Percentiles rank a stretch among this genome's conserved stretches.
Evolutionary conservation across 2,329 filamentous ascomycete genomes (phyloP).

Genomic region (Pezicula carpinea): DNA sequence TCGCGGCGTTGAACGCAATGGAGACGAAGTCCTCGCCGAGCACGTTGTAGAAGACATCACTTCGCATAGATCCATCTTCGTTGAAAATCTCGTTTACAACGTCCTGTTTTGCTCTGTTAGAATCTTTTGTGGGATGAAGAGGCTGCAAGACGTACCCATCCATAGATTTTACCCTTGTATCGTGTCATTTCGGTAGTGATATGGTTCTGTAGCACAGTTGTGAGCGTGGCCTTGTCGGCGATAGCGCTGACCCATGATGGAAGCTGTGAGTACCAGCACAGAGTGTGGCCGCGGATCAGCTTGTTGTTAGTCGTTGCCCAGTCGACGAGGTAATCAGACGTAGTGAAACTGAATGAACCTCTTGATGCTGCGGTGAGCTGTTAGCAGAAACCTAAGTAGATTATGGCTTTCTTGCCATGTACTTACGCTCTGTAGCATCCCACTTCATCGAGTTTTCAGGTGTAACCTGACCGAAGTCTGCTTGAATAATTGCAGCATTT

Average conservation of each 20-base stretch:
- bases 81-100: slow-evolving; percentile 63
- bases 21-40: slow-evolving; percentile 66
- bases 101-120: slow-evolving; percentile 38
- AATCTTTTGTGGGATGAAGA: slow-evolving; percentile 47
- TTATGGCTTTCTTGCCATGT: neutral
- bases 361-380: slow-evolving; percentile 22
- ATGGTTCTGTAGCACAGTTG: slow-evolving; percentile 53
- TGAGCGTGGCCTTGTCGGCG: slow-evolving; percentile 46
- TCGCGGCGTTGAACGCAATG: slow-evolving; percentile 66
- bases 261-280: slow-evolving; percentile 49
- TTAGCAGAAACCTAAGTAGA: no score
- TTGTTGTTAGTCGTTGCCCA: slow-evolving; percentile 53
- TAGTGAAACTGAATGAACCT: slow-evolving; percentile 49
- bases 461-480: slow-evolving; percentile 60
- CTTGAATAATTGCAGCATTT: slow-evolving; percentile 52
- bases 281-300: slow-evolving; percentile 60
- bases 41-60: slow-evolving; percentile 60
- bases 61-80: slow-evolving; percentile 41
- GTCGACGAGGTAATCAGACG: slow-evolving; percentile 55
- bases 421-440: slow-evolving; percentile 46
- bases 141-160: slow-evolving; percentile 49
- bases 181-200: slow-evolving; percentile 51
- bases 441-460: slow-evolving; percentile 70
- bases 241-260: slow-evolving; percentile 55
- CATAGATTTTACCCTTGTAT: slow-evolving; percentile 60